Base-by-base conservation (phyloP, 495 filamentous ascomycete genomes). In the Xylaria palmicola region DNA sequence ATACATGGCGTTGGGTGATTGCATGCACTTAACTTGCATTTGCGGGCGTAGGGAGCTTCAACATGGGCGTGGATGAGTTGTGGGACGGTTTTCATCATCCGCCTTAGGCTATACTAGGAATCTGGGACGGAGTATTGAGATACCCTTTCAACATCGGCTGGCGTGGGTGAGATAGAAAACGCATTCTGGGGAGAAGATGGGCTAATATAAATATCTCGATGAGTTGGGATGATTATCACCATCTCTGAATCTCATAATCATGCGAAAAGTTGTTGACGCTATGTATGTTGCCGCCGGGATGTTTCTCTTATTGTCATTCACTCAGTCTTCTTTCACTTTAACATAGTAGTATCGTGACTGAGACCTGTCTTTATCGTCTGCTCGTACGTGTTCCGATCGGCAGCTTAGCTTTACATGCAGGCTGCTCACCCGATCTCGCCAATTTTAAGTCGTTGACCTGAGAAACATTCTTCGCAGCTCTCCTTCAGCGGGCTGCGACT, bases 11-110 rank as follows among this genome's bases (percentile, higher is more conserved):
- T 45, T 57, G 36, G 60, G 37, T 37, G 63, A 65, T 17, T 64
- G n/a, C n/a, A n/a, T 72, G 67, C 67, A 72, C 59, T 71, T 63
- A 69, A 67, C 66, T 67, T 67, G 69, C 69, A 72, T 72, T 50
- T 57, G 32, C 55, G 34, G 62, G 66, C 62, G 64, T 52, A 49
- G 48, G 49, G 51, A 49, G 27, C 19, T 69, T 69, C 64, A 67
- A 67, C 64, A 67, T 63, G 19, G 37, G 37, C 27, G 52, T 56
- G 36, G 17, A 13, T 44, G 20, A 32, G 67, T 65, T 65, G 64
- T 64, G 6, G 34, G 36, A 19, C 36, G 36, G 47, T 30, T 32
- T 60, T 60, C 57, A 52, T 52, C 48, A 52, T 36, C 57, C 37
- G 47, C 20, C 47, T 29, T 44, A 27, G 27, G 27, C 13, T 50